Conservation (phyloP, 371 early-diverging fungal genomes). For the Fennellomyces sp. region DNA sequence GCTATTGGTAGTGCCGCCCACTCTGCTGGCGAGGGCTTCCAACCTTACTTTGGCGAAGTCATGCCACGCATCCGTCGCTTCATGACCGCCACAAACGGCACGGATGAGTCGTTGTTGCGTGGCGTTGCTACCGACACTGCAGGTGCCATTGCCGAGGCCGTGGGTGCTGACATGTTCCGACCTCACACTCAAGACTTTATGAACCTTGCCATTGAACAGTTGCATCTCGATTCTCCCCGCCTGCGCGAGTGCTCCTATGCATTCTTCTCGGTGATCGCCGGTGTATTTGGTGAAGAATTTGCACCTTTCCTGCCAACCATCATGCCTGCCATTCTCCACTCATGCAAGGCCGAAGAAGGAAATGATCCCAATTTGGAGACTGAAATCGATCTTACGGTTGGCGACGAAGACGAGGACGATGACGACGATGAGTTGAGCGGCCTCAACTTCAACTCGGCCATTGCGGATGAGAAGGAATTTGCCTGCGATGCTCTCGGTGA, state of each 20-base stretch:
- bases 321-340: slow-evolving; percentile 73
- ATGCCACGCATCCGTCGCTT: slow-evolving; percentile 67
- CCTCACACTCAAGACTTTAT: slow-evolving; percentile 76
- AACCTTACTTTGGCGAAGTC: slow-evolving; percentile 78
- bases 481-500: slow-evolving; percentile 86
- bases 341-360: slow-evolving; percentile 76
- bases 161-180: slow-evolving; percentile 78
- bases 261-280: slow-evolving; percentile 79
- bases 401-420: slow-evolving; percentile 20
- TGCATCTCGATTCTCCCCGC: slow-evolving; percentile 68
- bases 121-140: slow-evolving; percentile 85
- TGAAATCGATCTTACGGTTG: slow-evolving; percentile 40
- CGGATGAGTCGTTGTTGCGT: slow-evolving; percentile 71
- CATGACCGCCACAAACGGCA: slow-evolving; percentile 67
- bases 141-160: slow-evolving; percentile 82
- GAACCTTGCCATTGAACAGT: slow-evolving; percentile 75
- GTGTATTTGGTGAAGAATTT: slow-evolving; percentile 80
- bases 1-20: slow-evolving; percentile 89
- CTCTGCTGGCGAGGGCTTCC: slow-evolving; percentile 70
- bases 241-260: slow-evolving; percentile 83
- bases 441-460: slow-evolving; percentile 65
- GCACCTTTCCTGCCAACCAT: slow-evolving; percentile 71
- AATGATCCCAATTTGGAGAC: slow-evolving; percentile 50
- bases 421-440: slow-evolving; percentile 18
- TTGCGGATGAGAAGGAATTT: slow-evolving; percentile 89